phyloP scores from a whole-genome alignment of 148 eudicot species.

The Rhododendron mucronatum region DNA sequence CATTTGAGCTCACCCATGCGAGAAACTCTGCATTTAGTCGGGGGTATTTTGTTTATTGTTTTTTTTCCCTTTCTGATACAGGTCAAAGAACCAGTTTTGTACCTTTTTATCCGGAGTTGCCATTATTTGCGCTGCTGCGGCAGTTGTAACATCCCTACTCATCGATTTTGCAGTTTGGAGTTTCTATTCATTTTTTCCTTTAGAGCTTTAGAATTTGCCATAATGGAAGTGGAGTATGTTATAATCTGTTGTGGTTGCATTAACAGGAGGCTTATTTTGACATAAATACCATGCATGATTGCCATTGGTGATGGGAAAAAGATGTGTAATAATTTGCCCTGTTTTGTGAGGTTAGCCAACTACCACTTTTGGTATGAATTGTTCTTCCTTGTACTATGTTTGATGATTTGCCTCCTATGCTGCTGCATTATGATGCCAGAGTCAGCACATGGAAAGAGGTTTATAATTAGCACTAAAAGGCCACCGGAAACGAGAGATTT shows the following conservation, averaged over 20 bases:
- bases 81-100: slow-evolving; percentile 22
- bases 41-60: background rate
- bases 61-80: background rate
- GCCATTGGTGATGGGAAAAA: background rate
- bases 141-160: slow-evolving; percentile 3
- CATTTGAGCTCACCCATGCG: background rate
- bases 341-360: background rate
- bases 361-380: background rate
- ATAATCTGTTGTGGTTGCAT: background rate
- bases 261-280: background rate
- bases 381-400: background rate
- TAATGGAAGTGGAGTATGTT: background rate
- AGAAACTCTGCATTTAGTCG: background rate
- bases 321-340: background rate
- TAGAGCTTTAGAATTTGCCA: slow-evolving; percentile 8
- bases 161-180: background rate
- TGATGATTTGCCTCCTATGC: background rate
- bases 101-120: slow-evolving; percentile 1
- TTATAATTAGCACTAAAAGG: background rate
- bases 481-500: background rate
- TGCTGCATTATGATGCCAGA: background rate
- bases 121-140: background rate
- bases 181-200: slow-evolving; percentile 1
- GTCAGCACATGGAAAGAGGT: background rate
- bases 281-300: background rate